Evolutionary conservation across 257 asterid species (phyloP).

Genomic region (Forsythia suspensa): DNA sequence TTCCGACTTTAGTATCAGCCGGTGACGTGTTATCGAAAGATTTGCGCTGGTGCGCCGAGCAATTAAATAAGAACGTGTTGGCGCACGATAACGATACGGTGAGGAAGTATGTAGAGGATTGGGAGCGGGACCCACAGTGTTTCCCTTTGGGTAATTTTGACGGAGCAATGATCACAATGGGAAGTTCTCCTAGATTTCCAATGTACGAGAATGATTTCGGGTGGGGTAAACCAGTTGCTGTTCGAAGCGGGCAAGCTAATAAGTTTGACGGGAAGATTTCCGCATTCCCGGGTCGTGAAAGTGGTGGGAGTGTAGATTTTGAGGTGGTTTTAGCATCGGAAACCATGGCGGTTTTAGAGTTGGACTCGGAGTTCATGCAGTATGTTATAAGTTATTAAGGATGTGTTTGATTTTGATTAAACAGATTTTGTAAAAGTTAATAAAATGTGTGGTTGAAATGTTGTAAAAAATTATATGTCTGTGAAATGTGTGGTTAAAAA

Average conservation of each 20-base stretch:
- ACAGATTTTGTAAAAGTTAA: too few species aligned
- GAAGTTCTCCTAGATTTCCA: slow-evolving; percentile 51
- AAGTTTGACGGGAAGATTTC: slow-evolving; percentile 61
- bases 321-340: slow-evolving; percentile 51
- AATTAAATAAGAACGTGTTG: slow-evolving; percentile 40
- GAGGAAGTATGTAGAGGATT: slow-evolving; percentile 33
- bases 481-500: too few species aligned
- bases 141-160: slow-evolving; percentile 63
- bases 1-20: slow-evolving; percentile 47
- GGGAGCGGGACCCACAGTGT: slow-evolving; percentile 57
- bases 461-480: too few species aligned
- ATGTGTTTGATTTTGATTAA: too few species aligned
- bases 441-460: too few species aligned
- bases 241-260: slow-evolving; percentile 51
- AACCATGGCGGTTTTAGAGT: slow-evolving; percentile 38
- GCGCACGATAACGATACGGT: slow-evolving; percentile 47
- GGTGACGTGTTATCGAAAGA: slow-evolving; percentile 40
- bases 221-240: slow-evolving; percentile 49
- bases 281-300: slow-evolving; percentile 49
- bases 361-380: slow-evolving; percentile 51
- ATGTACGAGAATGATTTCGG: slow-evolving; percentile 60
- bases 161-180: slow-evolving; percentile 54
- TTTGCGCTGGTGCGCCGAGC: slow-evolving; percentile 58
- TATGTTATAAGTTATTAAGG: slow-evolving; percentile 28
- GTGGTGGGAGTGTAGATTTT: slow-evolving; percentile 45